Conservation (phyloP, 2,329 filamentous ascomycete species). For the Colletotrichum neosansevieriae region DNA sequence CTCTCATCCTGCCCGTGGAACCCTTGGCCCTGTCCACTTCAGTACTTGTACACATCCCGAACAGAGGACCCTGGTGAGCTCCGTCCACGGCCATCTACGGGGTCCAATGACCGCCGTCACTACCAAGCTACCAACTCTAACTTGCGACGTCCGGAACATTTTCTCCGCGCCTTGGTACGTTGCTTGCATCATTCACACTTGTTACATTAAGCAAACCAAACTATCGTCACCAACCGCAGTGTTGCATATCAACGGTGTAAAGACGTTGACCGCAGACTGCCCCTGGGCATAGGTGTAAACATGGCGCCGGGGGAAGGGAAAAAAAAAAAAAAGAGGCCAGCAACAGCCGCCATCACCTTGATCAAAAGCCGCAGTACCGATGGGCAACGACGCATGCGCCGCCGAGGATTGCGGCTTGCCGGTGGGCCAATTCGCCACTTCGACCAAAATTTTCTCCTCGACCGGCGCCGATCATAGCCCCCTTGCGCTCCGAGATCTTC, state of each 20-base stretch:
- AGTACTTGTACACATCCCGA: neutral
- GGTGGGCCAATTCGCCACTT: conserved; percentile 31
- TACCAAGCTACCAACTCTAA: neutral
- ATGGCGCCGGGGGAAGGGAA: too few species aligned
- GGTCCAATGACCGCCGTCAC: conserved; percentile 5
- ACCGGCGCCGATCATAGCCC: conserved; percentile 35
- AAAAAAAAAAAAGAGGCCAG: too few species aligned
- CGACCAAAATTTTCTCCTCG: conserved; percentile 3
- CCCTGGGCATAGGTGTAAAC: neutral
- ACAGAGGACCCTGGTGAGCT: neutral
- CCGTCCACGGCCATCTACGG: neutral
- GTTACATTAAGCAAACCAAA: neutral
- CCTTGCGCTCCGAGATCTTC: conserved; percentile 29
- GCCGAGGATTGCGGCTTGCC: conserved; percentile 20
- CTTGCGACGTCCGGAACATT: conserved; percentile 28
- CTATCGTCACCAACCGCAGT: too few species aligned
- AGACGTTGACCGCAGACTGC: neutral
- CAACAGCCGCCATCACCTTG: too few species aligned
- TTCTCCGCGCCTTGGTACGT: conserved; percentile 16
- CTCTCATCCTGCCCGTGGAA: neutral
- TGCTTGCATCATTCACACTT: neutral
- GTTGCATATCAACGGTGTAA: neutral
- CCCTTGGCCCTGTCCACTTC: conserved; percentile 20
- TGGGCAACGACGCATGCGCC: neutral
- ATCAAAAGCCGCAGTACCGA: neutral